phyloP scores from a whole-genome alignment of 495 filamentous ascomycete genomes.

The Penicillium egyptiacum region DNA sequence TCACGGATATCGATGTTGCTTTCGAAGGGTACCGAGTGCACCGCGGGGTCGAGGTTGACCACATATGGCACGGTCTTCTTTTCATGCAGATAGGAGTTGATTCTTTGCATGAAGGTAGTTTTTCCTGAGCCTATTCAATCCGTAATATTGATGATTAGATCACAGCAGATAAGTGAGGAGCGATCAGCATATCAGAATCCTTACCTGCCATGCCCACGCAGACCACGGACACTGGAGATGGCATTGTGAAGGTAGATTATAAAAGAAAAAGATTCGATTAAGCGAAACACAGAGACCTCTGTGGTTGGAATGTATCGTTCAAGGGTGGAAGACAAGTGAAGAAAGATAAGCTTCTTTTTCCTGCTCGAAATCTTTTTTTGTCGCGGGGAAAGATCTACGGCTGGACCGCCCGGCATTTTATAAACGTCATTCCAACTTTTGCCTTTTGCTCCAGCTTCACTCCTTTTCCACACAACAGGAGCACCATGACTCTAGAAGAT shows the following conservation, averaged over 20 bases:
- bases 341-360: slow-evolving; percentile 25
- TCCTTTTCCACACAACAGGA: slow-evolving; percentile 6
- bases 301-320: not conserved
- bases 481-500: slow-evolving; percentile 53
- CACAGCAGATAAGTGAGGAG: not conserved
- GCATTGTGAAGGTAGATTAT: slow-evolving; percentile 33
- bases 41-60: slow-evolving; percentile 95
- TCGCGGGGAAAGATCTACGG: slow-evolving; percentile 37
- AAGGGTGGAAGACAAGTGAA: slow-evolving; percentile 9
- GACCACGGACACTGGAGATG: slow-evolving; percentile 68
- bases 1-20: slow-evolving; percentile 99
- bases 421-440: slow-evolving; percentile 38
- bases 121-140: slow-evolving; percentile 77
- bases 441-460: slow-evolving; percentile 18
- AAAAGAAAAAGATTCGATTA: not conserved
- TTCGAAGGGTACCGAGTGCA: slow-evolving; percentile 93
- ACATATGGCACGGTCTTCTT: slow-evolving; percentile 80
- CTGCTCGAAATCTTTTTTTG: slow-evolving; percentile 34
- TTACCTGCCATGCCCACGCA: slow-evolving; percentile 94
- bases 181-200: slow-evolving; percentile 9
- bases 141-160: slow-evolving; percentile 7
- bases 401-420: slow-evolving; percentile 35
- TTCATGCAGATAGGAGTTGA: slow-evolving; percentile 84
- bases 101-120: slow-evolving; percentile 97
- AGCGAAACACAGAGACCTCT: not conserved